These are phyloP conservation scores for Rutstroemia sp. DNA, from an alignment of 2,329 filamentous ascomycete species.

Conservation along the genomic window DNA sequence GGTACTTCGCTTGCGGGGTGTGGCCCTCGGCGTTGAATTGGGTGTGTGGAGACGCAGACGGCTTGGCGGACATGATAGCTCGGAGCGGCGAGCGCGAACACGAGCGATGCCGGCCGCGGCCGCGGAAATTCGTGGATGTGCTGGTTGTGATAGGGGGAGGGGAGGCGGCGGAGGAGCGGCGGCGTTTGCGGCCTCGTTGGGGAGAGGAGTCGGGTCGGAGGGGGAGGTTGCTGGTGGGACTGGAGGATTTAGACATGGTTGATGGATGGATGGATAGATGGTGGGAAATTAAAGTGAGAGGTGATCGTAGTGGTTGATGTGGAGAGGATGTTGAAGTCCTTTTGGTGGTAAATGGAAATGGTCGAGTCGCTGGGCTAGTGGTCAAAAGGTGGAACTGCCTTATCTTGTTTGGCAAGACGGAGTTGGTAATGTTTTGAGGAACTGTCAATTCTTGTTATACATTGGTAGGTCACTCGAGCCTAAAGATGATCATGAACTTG, in stretches of 20 bases:
- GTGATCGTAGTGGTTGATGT: neutral
- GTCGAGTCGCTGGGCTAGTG: too few relatives aligned
- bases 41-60: neutral
- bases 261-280: neutral
- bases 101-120: slow-evolving; percentile 23
- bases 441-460: neutral
- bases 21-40: neutral
- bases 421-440: neutral
- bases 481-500: neutral
- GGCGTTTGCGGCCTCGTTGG: slow-evolving; percentile 26
- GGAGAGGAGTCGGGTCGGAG: slow-evolving; percentile 1
- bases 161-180: slow-evolving; percentile 17
- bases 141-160: slow-evolving; percentile 12
- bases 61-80: neutral
- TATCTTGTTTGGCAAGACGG: too few relatives aligned
- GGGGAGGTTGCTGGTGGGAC: neutral
- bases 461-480: neutral
- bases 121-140: slow-evolving; percentile 21
- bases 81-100: slow-evolving; percentile 9
- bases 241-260: neutral
- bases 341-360: too few relatives aligned
- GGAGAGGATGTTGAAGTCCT: too few relatives aligned
- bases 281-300: neutral
- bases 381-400: too few relatives aligned
- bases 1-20: slow-evolving; percentile 1